Base-by-base conservation (phyloP, 257 asterid species). In the Lycium ferocissimum region DNA sequence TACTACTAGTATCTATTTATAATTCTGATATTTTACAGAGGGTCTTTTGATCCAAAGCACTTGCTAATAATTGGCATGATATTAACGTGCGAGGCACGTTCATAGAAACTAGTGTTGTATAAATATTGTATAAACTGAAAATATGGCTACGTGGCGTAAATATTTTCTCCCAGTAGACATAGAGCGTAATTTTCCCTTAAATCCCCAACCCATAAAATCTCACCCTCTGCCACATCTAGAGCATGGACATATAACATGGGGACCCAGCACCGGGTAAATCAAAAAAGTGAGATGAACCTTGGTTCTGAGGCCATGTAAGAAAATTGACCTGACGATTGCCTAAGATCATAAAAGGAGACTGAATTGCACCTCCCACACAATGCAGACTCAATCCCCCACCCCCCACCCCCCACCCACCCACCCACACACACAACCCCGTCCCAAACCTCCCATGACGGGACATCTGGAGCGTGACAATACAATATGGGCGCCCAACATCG, bases 401-500 rank as follows among this genome's bases (percentile, higher is more conserved):
- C 75, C 20, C 40, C 75, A 13, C 47, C 40, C n/a, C 75, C 75
- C 13, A 7, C 33, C 33, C 33, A 26, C 33, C 33, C 33, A 26
- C 33, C 0, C 33, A 26, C 33, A 26, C 33, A 26, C 33, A 26
- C 0, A 26, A 26, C 33, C 33, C 33, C 33, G 33, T 26, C 33
- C 33, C 33, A 26, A 26, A 26, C 33, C 33, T 0, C 49, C 75
- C 40, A 33, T 3, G 47, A 67, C 7, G 14, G 37, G 75, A 67
- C 45, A 66, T 67, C 75, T 67, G 14, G 20, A 67, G 75, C 4
- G 5, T 35, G 75, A 67, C 49, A 67, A 67, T 67, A 67, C 75
- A 67, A 14, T 37, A 67, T 67, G 49, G 49, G 22, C 7, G 20
- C 75, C 20, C 49, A 67, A 67, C 75, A 67, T 33, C 43, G 40